Base-by-base conservation (phyloP, 768 basidiomycete species). In the Hortiboletus flavorubellus region DNA sequence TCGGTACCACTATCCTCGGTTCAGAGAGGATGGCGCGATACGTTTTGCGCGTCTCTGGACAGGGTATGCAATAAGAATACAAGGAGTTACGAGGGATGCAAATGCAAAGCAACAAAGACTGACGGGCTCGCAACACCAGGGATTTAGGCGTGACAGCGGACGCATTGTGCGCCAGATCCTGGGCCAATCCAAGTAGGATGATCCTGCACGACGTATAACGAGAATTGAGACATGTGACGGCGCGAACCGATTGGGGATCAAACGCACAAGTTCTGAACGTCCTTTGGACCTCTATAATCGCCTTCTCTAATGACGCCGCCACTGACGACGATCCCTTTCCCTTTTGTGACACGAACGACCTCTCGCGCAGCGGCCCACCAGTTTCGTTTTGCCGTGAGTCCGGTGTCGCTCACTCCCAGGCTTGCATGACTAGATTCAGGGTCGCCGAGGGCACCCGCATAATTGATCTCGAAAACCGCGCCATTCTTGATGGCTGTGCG, bases 361-460 rank as follows among this genome's bases (percentile, higher is more conserved):
- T 95, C 92, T 34, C 86, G 75, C 11, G 89, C 82, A 0, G 82
- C 78, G 0, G 87, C 83, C 92, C 92, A 90, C 91, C 91, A 91
- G 59, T 92, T 90, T 39, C 89, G 73, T 72, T 89, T 89, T 5
- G 82, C 80, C 9, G 68, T 70, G 3, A 76, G 64, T 0, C 82
- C 84, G 31, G 74, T 77, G 53, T 85, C 83, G 15, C 76, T 80
- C 3, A 72, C 80, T 7, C 79, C 78, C 12, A 80, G 76, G 15
- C 75, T 72, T 4, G 72, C 60, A 11, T 82, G 68, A 18, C 73
- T 60, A 0, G 76, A 54, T 44, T 85, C 83, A 18, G 78, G 76
- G 46, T 85, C 84, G 1, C 81, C 84, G 0, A 93, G 70, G 0
- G 89, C 87, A 14, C 88, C 87, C 0, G 82, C 83, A 57, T 93